Base-by-base conservation (phyloP, 2,329 filamentous ascomycete genomes). In the Talaromyces sp. region DNA sequence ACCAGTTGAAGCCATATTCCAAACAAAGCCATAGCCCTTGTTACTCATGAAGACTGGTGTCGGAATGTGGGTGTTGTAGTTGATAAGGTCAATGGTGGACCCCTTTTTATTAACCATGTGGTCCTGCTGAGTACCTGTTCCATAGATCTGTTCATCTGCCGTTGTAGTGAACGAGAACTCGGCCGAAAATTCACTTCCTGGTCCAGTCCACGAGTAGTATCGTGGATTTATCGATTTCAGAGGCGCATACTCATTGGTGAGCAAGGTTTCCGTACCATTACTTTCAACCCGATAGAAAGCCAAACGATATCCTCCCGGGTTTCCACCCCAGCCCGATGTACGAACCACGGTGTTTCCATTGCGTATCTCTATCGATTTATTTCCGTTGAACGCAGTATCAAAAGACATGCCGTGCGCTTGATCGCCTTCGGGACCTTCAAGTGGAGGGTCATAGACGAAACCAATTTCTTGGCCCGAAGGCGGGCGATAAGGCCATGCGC, bases 41-140 rank as follows among this genome's bases (percentile, higher is more conserved):
- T 77, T 82, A 0, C 80, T 84, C 2, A 86, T 67, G 1, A 79
- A 77, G 58, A 86, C 86, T 0, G 84, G 84, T 0, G 86, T 79
- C 35, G 77, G 83, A 7, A 83, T 84, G 64, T 86, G 83, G 0
- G 82, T 85, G 61, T 87, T 87, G n/a, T 83, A 78, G 30, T 87
- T 84, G 2, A 84, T 80, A 7, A 87, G 75, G 64, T 87, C 84
- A 1, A 86, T 69, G 45, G 86, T 82, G 1, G 72, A 66, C 0
- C 83, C 84, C 58, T 86, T 86, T 40, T 86, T 74, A 62, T 86
- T 76, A 7, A 86, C 73, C 49, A 75, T 75, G 0, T 81, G 80
- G 56, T 86, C 83, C 57, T 86, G 84, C 52, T 87, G 86, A 63
- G 86, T 84, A 0, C 84, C 84, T 78, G 86, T 86, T 27, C 84